Evolutionary conservation across 495 filamentous ascomycete genomes (phyloP), one percentile per base, ranked within the genome.

Genomic region (Hyphodiscus hymeniophilus): DNA sequence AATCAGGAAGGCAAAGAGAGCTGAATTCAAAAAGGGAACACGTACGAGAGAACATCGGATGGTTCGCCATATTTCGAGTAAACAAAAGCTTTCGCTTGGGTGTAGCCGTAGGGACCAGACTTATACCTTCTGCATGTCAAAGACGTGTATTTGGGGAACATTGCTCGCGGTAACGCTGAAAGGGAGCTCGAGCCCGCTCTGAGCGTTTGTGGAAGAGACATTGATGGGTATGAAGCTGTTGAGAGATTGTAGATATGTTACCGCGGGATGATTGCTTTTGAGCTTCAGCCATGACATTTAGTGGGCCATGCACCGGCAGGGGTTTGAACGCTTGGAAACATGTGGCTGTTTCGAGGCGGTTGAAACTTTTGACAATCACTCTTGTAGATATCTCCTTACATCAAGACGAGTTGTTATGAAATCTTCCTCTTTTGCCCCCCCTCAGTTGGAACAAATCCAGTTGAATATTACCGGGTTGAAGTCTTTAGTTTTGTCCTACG

Each of bases 11-110:
- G 39, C 43, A 13, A n/a, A 24, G 28, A 42, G 23, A 22, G 21
- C 20, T 8, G n/a, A 8, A 7, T 33, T 33, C 8, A 15, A 40
- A 26, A 44, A 11, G 41, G 16, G 33, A 42, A 17, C 34, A 42
- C 70, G 53, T 64, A 85, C 83, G 69, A 74, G 28, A 98, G 71
- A 3, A 91, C 88, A 64, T 89, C 82, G 45, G 76, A 71, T 0
- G 92, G 92, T 56, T 90, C 85, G 63, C 94, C 92, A 62, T 91
- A 83, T 58, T 82, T 74, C 38, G 79, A 78, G 63, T 94, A 95
- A 4, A 89, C 77, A 41, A 99, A 80, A 0, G 89, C 78, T 71
- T 95, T 94, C 47, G 94, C 82, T 67, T 97, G 92, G n/a, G 85
- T 91, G 68, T 97, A 97, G 52, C 94, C 94, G 62, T 95, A 97